Conservation (phyloP, 345 rosid genomes). For the Gossypium australe region DNA sequence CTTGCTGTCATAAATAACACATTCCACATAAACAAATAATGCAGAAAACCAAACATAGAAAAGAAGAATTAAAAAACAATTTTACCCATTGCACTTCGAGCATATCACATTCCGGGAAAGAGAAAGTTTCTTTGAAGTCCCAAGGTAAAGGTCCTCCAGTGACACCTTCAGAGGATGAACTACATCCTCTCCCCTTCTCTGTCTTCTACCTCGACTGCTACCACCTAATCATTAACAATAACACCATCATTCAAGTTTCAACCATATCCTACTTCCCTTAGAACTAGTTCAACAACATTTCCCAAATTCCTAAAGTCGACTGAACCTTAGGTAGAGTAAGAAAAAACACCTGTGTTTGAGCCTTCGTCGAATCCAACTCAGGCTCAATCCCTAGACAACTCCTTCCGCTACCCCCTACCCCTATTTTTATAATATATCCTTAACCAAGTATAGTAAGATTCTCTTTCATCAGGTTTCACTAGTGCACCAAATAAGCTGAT, state of each 20-base stretch:
- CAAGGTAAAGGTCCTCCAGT: constrained; percentile 71
- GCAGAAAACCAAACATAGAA: neutral
- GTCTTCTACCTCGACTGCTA: constrained; percentile 69
- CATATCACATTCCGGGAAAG: constrained; percentile 77
- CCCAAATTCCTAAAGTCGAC: neutral
- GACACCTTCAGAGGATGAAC: constrained; percentile 78
- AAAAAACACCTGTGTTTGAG: too few relatives aligned
- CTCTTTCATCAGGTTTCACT: neutral
- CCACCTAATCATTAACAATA: constrained; percentile 36
- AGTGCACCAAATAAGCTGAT: neutral
- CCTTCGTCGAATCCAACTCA: too few relatives aligned
- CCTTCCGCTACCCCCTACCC: too few relatives aligned
- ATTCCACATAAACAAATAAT: neutral
- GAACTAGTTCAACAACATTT: neutral
- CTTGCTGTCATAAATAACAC: constrained; percentile 40
- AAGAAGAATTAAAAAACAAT: neutral
- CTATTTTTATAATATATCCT: too few relatives aligned
- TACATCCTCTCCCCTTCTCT: constrained; percentile 88
- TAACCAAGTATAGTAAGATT: neutral
- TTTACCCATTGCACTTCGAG: constrained; percentile 80
- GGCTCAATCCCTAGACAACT: too few relatives aligned
- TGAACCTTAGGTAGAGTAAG: too few relatives aligned
- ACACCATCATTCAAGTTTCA: neutral
- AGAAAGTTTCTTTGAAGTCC: constrained; percentile 78
- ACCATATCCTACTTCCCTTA: neutral